Conservation (phyloP, 2,329 filamentous ascomycete species). For the Fusarium sacchari region DNA sequence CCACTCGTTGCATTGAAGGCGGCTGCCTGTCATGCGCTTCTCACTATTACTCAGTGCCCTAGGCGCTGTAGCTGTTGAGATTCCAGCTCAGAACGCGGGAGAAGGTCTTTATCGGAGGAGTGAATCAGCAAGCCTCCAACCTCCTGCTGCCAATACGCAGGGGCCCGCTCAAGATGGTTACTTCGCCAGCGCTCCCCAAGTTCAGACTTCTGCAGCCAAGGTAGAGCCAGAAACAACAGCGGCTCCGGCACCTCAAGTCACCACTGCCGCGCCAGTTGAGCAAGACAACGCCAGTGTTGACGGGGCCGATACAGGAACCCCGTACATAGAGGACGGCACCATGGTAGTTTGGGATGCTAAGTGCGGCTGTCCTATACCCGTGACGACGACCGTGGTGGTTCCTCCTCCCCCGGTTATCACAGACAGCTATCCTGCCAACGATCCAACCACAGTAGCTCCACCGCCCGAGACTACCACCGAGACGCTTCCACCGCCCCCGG, state of each 20-base stretch:
- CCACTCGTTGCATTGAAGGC: constrained; percentile 17
- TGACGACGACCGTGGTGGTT: background rate
- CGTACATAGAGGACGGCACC: background rate
- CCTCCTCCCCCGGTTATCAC: background rate
- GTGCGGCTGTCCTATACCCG: constrained; percentile 16
- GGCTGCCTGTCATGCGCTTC: constrained; percentile 36
- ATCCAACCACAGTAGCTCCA: background rate
- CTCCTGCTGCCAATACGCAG: background rate
- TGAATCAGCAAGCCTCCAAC: constrained; percentile 4
- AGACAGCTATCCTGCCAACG: background rate
- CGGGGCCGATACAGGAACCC: background rate
- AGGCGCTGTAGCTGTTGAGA: constrained; percentile 31
- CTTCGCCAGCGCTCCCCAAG: background rate
- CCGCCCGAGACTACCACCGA: background rate
- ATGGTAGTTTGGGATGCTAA: constrained; percentile 10
- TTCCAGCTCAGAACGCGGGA: constrained; percentile 16
- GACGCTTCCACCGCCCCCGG: background rate
- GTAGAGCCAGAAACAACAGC: background rate
- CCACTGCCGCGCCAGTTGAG: background rate
- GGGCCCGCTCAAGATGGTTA: constrained; percentile 13
- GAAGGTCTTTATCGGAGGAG: constrained; percentile 15
- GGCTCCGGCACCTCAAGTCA: constrained; percentile 2
- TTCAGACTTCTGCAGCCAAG: constrained; percentile 1
- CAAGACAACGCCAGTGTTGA: background rate
- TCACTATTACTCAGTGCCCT: constrained; percentile 31